phyloP scores from a whole-genome alignment of 1,284 basidiomycete species.

The Pyrrhoderma lamaoense region DNA sequence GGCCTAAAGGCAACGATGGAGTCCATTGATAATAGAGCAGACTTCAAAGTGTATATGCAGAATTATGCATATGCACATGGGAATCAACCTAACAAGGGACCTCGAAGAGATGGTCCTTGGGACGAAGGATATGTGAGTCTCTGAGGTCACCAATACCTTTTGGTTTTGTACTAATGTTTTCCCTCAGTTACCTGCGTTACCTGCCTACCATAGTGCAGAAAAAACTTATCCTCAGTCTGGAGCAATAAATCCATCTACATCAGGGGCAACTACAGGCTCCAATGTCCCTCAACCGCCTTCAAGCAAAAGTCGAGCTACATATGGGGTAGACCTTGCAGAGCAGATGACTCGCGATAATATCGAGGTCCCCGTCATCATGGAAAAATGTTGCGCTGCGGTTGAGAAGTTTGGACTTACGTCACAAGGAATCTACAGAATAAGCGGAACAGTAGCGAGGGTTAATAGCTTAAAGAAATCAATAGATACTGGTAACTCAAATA shows the following conservation, averaged over 20 bases:
- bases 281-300: slow-evolving; percentile 27
- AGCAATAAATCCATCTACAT: slow-evolving; percentile 9
- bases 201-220: slow-evolving; percentile 31
- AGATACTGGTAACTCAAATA: slow-evolving; percentile 62
- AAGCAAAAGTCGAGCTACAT: slow-evolving; percentile 70
- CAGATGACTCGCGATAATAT: slow-evolving; percentile 87
- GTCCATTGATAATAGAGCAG: slow-evolving; percentile 86
- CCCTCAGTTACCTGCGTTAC: slow-evolving; percentile 62
- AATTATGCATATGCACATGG: slow-evolving; percentile 88
- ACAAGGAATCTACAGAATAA: slow-evolving; percentile 92
- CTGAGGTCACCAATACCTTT: slow-evolving; percentile 9
- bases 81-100: slow-evolving; percentile 51
- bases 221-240: slow-evolving; percentile 20
- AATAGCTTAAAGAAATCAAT: slow-evolving; percentile 76
- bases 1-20: slow-evolving; percentile 87
- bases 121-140: slow-evolving; percentile 80
- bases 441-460: slow-evolving; percentile 87
- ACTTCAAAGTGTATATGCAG: slow-evolving; percentile 97
- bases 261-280: slow-evolving; percentile 12
- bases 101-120: slow-evolving; percentile 73
- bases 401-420: slow-evolving; percentile 81
- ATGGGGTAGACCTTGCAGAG: slow-evolving; percentile 86
- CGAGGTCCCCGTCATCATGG: slow-evolving; percentile 84
- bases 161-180: no score
- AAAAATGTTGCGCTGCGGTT: slow-evolving; percentile 88